These are phyloP conservation scores for Talaromyces funiculosus DNA, from an alignment of 2,329 filamentous ascomycete species.

Conservation along the genomic window DNA sequence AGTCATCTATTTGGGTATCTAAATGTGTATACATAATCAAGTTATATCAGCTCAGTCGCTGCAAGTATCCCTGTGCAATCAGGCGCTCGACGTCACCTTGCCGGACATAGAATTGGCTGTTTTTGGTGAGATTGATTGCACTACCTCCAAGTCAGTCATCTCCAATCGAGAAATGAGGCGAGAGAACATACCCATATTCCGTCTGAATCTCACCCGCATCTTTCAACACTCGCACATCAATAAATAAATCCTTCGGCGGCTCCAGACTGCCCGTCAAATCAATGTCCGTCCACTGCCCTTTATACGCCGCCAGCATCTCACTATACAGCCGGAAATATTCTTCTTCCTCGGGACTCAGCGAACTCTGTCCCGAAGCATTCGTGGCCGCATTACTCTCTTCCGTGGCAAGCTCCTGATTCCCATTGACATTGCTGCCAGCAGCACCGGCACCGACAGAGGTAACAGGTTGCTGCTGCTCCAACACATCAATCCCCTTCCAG, in stretches of 20 bases:
- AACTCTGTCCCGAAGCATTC: constrained; percentile 52
- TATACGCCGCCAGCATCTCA: constrained; percentile 89
- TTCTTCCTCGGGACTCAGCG: constrained; percentile 89
- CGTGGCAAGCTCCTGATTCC: neutral
- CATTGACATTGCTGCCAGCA: neutral
- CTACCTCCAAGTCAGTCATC: constrained; percentile 41
- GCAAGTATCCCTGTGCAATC: constrained; percentile 90
- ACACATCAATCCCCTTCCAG: constrained; percentile 81
- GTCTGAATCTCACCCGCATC: constrained; percentile 98
- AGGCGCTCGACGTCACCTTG: constrained; percentile 92
- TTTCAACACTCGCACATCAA: constrained; percentile 91
- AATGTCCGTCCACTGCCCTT: constrained; percentile 97
- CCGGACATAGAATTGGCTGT: constrained; percentile 95
- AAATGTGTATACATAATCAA: constrained; percentile 9
- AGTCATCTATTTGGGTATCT: neutral
- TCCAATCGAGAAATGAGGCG: neutral
- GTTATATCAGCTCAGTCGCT: constrained; percentile 67
- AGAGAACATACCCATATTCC: constrained; percentile 76
- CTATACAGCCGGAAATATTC: constrained; percentile 91
- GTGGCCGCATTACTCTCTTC: neutral
- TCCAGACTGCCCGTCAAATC: constrained; percentile 91
- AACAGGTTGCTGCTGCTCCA: constrained; percentile 59
- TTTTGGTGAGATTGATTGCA: constrained; percentile 92
- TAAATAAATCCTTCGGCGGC: constrained; percentile 91
- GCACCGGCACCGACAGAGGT: neutral